These are phyloP conservation scores for Tripterygium wilfordii DNA, from an alignment of 177 flowering plant species.

Conservation along the genomic window DNA sequence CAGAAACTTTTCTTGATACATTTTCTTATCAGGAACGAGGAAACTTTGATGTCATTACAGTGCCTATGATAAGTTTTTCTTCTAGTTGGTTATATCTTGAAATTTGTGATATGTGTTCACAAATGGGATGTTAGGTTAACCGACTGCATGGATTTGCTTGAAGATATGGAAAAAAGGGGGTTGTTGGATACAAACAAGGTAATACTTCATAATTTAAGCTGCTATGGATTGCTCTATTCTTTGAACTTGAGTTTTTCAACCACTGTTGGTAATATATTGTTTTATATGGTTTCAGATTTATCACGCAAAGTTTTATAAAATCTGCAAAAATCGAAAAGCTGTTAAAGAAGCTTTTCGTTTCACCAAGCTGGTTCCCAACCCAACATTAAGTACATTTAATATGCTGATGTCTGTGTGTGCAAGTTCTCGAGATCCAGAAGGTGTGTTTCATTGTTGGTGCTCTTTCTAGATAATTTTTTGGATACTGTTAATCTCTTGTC, in stretches of 20 bases:
- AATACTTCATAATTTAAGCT: constrained; percentile 8
- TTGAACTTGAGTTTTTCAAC: background rate
- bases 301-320: constrained; percentile 60
- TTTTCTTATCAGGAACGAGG: no score
- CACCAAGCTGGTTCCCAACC: constrained; percentile 57
- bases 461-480: background rate
- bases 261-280: constrained; percentile 1
- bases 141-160: constrained; percentile 67
- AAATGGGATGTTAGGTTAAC: constrained; percentile 43
- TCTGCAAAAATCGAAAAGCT: constrained; percentile 70
- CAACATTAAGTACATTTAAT: constrained; percentile 89
- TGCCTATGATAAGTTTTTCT: no score
- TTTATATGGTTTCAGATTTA: constrained; percentile 52
- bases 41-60: background rate
- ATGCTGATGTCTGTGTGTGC: constrained; percentile 96
- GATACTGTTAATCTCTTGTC: background rate
- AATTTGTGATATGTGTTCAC: constrained; percentile 1
- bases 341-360: constrained; percentile 80
- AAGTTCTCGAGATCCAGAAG: constrained; percentile 73
- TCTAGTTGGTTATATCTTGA: no score
- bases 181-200: constrained; percentile 83
- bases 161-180: constrained; percentile 63
- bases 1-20: no score
- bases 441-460: constrained; percentile 29
- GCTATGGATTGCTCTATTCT: background rate